Percentiles rank a stretch among this genome's conserved stretches.
Evolutionary conservation across 78 protist species (phyloP).

Genomic region (Dictyostelium citrinum): DNA sequence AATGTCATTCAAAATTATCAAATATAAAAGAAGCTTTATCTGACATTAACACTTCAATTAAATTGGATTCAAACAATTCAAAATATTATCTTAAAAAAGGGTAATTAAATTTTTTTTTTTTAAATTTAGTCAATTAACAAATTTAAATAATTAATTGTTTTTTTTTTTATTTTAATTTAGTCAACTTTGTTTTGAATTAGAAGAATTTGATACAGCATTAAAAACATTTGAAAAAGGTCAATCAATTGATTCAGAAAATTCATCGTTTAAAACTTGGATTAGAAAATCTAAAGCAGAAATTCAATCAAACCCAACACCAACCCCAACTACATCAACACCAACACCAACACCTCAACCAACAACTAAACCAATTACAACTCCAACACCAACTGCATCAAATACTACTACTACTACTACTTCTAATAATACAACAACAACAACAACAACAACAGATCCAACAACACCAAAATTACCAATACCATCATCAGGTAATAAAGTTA

Average conservation of each 20-base stretch:
- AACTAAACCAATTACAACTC: not conserved
- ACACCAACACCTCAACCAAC: not conserved
- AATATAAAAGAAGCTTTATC: slow-evolving; percentile 50
- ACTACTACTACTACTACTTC: slow-evolving; percentile 15
- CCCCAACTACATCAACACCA: slow-evolving; percentile 18
- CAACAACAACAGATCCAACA: slow-evolving; percentile 40
- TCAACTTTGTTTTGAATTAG: slow-evolving; percentile 76
- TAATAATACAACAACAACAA: not conserved
- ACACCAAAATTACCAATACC: slow-evolving; percentile 64
- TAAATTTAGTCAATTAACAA: not conserved
- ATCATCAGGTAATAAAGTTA: slow-evolving; percentile 64
- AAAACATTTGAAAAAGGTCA: slow-evolving; percentile 78
- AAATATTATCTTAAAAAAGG: slow-evolving; percentile 79
- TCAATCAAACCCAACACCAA: slow-evolving; percentile 7
- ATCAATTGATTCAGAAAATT: slow-evolving; percentile 52
- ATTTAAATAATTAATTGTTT: not conserved
- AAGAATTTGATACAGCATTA: slow-evolving; percentile 84
- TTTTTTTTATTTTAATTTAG: slow-evolving; percentile 1
- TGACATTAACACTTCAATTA: slow-evolving; percentile 75
- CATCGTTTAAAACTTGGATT: slow-evolving; percentile 81
- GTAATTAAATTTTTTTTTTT: not conserved
- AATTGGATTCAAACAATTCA: slow-evolving; percentile 77
- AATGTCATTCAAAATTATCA: slow-evolving; percentile 57
- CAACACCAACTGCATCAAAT: slow-evolving; percentile 10
- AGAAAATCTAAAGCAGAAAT: slow-evolving; percentile 82